Conservation (phyloP, 2,329 filamentous ascomycete species). For the Aspergillus pseudoglaucus region DNA sequence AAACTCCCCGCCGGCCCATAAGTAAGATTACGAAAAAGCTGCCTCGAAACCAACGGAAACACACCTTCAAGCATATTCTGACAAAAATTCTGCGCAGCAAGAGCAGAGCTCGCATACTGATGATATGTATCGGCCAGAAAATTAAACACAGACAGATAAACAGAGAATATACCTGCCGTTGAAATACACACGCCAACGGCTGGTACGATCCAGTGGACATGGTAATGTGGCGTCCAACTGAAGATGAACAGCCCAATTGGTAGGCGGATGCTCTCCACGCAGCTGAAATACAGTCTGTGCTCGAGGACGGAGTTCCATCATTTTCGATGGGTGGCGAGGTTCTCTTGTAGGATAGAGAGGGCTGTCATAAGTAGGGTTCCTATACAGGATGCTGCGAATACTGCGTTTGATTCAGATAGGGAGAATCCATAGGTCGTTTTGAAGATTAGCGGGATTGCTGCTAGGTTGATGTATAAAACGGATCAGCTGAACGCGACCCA, state of each 20-base stretch:
- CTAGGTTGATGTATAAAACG: not conserved
- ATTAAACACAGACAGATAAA: conserved; percentile 12
- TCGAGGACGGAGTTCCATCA: not conserved
- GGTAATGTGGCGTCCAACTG: conserved; percentile 43
- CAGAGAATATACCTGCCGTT: conserved; percentile 27
- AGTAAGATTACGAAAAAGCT: not conserved
- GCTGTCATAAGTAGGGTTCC: not conserved
- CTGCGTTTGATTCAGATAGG: not conserved
- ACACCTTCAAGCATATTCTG: conserved; percentile 42
- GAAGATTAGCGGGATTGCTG: not conserved
- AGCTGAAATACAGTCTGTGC: not conserved
- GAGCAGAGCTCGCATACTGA: conserved; percentile 43
- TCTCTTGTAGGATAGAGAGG: not conserved
- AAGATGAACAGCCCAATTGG: conserved; percentile 46
- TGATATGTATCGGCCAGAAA: conserved; percentile 37
- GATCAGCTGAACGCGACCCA: not conserved
- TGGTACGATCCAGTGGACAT: conserved; percentile 43
- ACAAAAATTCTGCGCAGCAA: conserved; percentile 43
- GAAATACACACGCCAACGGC: conserved; percentile 40
- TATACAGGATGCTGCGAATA: not conserved
- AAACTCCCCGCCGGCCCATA: not conserved
- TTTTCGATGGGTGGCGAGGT: not conserved
- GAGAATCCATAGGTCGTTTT: not conserved
- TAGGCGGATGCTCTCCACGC: conserved; percentile 7
- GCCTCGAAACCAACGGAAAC: conserved; percentile 44